Evolutionary conservation across 176 grass and related monocot species (phyloP).

Genomic region (Aegilops bicornis): DNA sequence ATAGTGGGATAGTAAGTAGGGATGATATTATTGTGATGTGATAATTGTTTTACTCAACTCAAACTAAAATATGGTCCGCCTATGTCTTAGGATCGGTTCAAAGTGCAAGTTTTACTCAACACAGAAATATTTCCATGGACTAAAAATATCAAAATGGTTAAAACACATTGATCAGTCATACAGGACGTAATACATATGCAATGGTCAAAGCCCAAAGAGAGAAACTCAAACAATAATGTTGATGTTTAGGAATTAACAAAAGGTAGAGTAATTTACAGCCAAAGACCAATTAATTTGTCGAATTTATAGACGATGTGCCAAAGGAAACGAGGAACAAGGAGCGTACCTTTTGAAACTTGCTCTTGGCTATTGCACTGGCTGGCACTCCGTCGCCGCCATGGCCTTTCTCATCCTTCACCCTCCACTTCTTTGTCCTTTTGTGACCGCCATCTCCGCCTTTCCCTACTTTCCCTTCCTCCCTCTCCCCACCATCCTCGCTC

Average conservation of each 20-base stretch:
- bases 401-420: constrained; percentile 40
- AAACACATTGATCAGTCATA: too few species aligned
- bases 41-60: background rate
- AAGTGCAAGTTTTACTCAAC: background rate
- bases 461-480: constrained; percentile 17
- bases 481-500: constrained; percentile 30
- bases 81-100: too few species aligned
- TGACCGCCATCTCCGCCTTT: constrained; percentile 13
- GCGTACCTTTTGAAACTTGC: constrained; percentile 78
- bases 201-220: too few species aligned
- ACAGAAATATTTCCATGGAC: too few species aligned
- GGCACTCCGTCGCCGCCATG: background rate
- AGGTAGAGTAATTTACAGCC: background rate
- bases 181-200: too few species aligned
- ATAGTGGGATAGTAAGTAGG: background rate
- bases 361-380: constrained; percentile 25
- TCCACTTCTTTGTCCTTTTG: constrained; percentile 50
- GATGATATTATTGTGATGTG: background rate
- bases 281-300: background rate
- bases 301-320: background rate
- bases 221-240: background rate
- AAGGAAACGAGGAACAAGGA: background rate
- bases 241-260: background rate
- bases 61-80: too few species aligned
- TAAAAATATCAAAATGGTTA: too few species aligned